These are phyloP conservation scores for Cydonia oblonga DNA, from an alignment of 331 rosid genomes.

Conservation along the genomic window DNA sequence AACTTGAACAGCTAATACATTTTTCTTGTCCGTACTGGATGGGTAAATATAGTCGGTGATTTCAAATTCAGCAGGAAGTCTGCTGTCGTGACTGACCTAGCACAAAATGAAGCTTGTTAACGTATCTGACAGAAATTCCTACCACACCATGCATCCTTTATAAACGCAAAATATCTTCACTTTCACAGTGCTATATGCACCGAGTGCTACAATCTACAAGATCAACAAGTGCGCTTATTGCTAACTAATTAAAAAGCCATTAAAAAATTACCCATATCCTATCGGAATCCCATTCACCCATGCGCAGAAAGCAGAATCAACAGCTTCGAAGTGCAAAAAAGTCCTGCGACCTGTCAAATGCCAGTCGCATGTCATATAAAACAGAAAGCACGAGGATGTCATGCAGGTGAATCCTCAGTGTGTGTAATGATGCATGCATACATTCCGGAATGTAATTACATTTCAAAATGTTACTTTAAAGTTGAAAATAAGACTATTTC, in stretches of 20 bases:
- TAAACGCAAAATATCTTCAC: neutral
- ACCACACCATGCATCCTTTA: neutral
- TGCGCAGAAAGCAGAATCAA: constrained; percentile 87
- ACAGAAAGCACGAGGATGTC: too few relatives aligned
- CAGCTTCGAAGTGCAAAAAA: constrained; percentile 89
- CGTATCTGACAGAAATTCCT: neutral
- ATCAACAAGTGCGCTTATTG: neutral
- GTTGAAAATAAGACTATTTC: neutral
- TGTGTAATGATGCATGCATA: too few relatives aligned
- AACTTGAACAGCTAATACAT: constrained; percentile 88
- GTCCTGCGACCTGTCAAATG: constrained; percentile 72
- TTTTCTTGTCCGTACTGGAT: constrained; percentile 48
- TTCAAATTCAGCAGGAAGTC: constrained; percentile 96
- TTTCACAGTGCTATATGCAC: neutral
- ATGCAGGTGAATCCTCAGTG: too few relatives aligned
- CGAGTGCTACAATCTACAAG: neutral
- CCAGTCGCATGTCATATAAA: neutral
- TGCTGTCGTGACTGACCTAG: constrained; percentile 84
- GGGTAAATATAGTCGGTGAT: constrained; percentile 75
- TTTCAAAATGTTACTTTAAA: neutral
- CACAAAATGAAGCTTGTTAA: constrained; percentile 31
- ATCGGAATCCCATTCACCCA: constrained; percentile 83
- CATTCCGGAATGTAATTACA: neutral
- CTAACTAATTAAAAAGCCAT: neutral
- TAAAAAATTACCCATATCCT: constrained; percentile 64